Evolutionary conservation across 768 basidiomycete species (phyloP), one percentile per base, ranked within the genome.

Genomic region (Amanita molliuscula): DNA sequence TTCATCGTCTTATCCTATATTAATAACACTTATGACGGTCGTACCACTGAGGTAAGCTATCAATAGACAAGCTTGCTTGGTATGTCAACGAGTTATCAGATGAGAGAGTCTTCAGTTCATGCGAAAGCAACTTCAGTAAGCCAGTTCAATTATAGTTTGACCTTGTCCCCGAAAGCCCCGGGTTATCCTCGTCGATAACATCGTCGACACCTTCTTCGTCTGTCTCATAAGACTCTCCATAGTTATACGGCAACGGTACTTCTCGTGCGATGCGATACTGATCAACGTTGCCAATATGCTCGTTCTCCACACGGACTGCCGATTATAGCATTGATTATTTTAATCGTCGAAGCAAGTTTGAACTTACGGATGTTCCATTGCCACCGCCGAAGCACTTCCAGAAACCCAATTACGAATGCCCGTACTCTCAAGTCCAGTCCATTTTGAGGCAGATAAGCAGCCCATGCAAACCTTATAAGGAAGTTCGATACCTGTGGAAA

Each of bases 311-410:
- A 56, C 88, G 87, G 64, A 78, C 84, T 88, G 55, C 15, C 28
- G 41, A 37, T 37, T 6, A 29, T 26, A 23, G 18, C 1, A 40
- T 23, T 18, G 41, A 36, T 23, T 44, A 45, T 23, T 7, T 20
- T 40, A 8, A 47, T n/a, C 37, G 18, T 3, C 11, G 40, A 31
- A 15, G 44, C 18, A 47, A 23, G 29, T 56, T 29, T 47, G 33
- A 28, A 65, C 86, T 58, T 53, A 91, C 88, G 85, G 60, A 94
- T 86, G 64, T 95, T 96, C 95, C 95, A 98, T 56, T 85, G 85
- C 65, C 80, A 79, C 47, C 95, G 74, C 37, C 95, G 69, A 5
- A 89, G 56, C 62, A 91, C 77, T 60, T 98, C 95, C 35, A 89
- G 57, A 44, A 84, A 55, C 2, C 73, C 90, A 10, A 68, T 75